Base-by-base conservation (phyloP, 345 rosid species). In the Psidium guajava region DNA sequence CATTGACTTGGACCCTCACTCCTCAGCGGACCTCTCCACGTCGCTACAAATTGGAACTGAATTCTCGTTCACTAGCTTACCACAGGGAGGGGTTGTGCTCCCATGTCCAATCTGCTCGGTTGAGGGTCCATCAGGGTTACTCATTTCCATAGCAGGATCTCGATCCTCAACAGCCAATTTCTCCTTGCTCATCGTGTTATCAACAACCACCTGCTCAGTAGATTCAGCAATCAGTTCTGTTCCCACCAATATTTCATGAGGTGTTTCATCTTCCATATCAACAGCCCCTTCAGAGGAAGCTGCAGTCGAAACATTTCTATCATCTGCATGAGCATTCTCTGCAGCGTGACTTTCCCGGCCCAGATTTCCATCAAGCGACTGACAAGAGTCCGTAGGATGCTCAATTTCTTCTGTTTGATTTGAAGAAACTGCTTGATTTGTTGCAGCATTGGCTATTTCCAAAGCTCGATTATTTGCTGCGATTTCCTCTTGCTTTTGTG, bases 401-500 rank as follows among this genome's bases (percentile, higher is more conserved):
- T 18, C 73, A 16, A 74, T 32, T 44, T 74, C 83, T 40, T 24
- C 82, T 36, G 80, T 54, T 24, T 25, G 77, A 69, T 69, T 69
- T 69, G 80, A 69, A 6, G 3, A 22, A 69, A 69, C 53, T 53
- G 85, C 84, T 87, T 88, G 82, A 61, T 88, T 86, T 40, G 87
- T 83, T 22, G 88, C 83, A 52, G 89, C 85, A 82, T 85, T 86
- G 27, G 86, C 88, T 83, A 85, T 50, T 87, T 90, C 89, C 12
- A 87, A 53, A 28, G 91, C 87, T 20, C 3, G 82, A 82, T 87
- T 89, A 92, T 87, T 88, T 8, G 88, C 92, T 21, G 88, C 92
- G 5, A 83, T 85, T 88, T 93, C 93, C 77, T 91, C 93, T 87
- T 91, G 90, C 69, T 88, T 90, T 87, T 91, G 88, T 47, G 90